Base-by-base conservation (phyloP, 768 basidiomycete species). In the Hydnum rufescens region DNA sequence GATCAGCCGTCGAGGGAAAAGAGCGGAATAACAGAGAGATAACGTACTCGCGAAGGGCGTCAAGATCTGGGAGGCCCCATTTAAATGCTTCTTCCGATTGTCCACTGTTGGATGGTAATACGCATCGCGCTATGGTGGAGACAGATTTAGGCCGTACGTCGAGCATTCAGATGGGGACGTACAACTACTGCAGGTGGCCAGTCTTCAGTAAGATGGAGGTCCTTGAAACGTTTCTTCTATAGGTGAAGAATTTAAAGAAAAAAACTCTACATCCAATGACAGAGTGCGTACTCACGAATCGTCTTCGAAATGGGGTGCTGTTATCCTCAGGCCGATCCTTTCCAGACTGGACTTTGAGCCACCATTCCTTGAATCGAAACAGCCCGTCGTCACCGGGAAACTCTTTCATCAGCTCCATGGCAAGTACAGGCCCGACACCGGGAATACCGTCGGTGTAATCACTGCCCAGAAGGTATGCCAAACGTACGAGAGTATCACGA, bases 141-240 rank as follows among this genome's bases (percentile, higher is more conserved):
- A 6, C 18, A 30, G 36, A 51, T 50, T 28, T 46, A 32, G 3
- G 3, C 22, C 25, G 34, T 2, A 23, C 13, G 6, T 49, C 51
- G 57, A 49, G 42, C 44, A 51, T 47, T n/a, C 18, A 4, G 46
- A 5, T 28, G 5, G 32, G 42, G 34, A 70, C 80, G 55, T 61
- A 89, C 92, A 53, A 97, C 90, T 4, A 77, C 72, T n/a, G 85
- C 70, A 64, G 89, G 89, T 2, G 93, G 92, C 92, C 92, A 99
- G 42, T 88, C 86, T 3, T 68, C 65, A 1, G 80, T 65, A 31
- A 97, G 66, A 60, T 83, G 88, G 6, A 97, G 71, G 19, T 77
- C 71, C 61, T 85, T 84, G 66, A 85, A 90, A 60, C 78, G 79
- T 70, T 82, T 90, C 65, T 93, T 95, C 89, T 93, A 62, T 48